Conservation (phyloP, 495 filamentous ascomycete species). For the Hypoxylon subgilvum region DNA sequence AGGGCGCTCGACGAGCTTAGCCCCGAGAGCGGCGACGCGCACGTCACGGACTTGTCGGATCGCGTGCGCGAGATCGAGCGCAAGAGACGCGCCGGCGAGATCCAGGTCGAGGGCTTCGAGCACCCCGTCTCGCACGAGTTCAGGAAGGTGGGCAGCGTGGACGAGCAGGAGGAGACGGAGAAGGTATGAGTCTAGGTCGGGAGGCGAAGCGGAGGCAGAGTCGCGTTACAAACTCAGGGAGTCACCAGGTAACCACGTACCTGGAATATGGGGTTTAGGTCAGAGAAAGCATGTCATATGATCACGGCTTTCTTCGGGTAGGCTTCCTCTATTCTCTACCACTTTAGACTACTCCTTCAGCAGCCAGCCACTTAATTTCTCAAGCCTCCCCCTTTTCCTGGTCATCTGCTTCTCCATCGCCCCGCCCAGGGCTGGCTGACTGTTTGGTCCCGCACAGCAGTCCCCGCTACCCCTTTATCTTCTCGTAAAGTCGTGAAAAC, state of each 20-base stretch:
- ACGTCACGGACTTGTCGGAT: slow-evolving; percentile 70
- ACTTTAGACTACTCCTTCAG: too few relatives aligned
- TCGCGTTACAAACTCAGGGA: too few relatives aligned
- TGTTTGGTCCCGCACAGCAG: not conserved
- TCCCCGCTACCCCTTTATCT: not conserved
- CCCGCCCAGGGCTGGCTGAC: too few relatives aligned
- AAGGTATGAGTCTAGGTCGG: slow-evolving; percentile 43
- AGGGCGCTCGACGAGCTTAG: slow-evolving; percentile 75
- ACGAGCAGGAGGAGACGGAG: slow-evolving; percentile 66
- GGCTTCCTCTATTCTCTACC: too few relatives aligned
- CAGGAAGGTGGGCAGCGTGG: slow-evolving; percentile 55
- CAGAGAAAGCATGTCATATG: too few relatives aligned
- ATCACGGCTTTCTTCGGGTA: too few relatives aligned
- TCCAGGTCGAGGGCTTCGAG: slow-evolving; percentile 25
- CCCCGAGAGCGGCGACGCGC: slow-evolving; percentile 78
- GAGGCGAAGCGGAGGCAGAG: too few relatives aligned
- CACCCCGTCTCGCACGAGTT: slow-evolving; percentile 48
- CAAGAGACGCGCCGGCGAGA: slow-evolving; percentile 29
- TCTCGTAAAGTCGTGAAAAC: slow-evolving; percentile 31
- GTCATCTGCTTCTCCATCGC: too few relatives aligned
- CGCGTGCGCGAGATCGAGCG: slow-evolving; percentile 62
- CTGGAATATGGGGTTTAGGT: too few relatives aligned
- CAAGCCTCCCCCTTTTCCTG: too few relatives aligned
- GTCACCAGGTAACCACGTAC: too few relatives aligned
- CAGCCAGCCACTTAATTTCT: too few relatives aligned